Conservation (phyloP, 2,329 filamentous ascomycete species). For the Plectosphaerella plurivora region DNA sequence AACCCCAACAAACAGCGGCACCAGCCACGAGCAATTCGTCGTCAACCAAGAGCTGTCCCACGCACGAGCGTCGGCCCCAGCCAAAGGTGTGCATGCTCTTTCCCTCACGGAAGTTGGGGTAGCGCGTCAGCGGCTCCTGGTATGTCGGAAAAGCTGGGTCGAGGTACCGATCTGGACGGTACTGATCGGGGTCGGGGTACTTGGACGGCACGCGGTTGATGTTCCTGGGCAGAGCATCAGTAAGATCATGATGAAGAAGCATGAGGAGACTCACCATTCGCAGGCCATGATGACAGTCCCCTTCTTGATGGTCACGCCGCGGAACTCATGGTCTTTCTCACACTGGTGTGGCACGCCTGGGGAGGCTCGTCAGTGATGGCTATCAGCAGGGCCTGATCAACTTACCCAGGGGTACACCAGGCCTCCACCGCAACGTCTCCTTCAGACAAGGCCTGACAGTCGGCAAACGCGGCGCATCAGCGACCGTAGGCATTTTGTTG, state of each 20-base stretch:
- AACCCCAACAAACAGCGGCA: conserved; percentile 44
- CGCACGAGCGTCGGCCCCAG: conserved; percentile 58
- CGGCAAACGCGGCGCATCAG: conserved; percentile 45
- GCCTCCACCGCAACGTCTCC: conserved; percentile 55
- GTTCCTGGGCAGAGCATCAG: conserved; percentile 28
- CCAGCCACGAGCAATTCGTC: conserved; percentile 51
- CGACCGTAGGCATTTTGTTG: conserved; percentile 44
- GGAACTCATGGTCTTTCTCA: conserved; percentile 40
- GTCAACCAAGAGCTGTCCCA: conserved; percentile 59
- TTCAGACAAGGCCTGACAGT: conserved; percentile 52
- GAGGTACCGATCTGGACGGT: conserved; percentile 59
- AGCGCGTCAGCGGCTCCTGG: conserved; percentile 58
- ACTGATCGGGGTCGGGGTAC: conserved; percentile 61
- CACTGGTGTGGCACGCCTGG: conserved; percentile 44
- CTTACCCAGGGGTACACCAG: conserved; percentile 47
- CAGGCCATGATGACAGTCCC: conserved; percentile 44
- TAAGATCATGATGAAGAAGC: not conserved
- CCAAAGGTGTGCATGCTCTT: conserved; percentile 60
- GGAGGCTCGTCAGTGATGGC: not conserved
- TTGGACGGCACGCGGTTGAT: conserved; percentile 53
- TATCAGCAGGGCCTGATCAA: not conserved
- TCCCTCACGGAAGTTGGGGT: conserved; percentile 57
- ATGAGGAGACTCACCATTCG: conserved; percentile 36
- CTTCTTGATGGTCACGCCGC: conserved; percentile 42
- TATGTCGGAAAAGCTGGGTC: conserved; percentile 60